These are phyloP conservation scores for Diplogelasinospora grovesii DNA, from an alignment of 495 filamentous ascomycete genomes.

Conservation along the genomic window DNA sequence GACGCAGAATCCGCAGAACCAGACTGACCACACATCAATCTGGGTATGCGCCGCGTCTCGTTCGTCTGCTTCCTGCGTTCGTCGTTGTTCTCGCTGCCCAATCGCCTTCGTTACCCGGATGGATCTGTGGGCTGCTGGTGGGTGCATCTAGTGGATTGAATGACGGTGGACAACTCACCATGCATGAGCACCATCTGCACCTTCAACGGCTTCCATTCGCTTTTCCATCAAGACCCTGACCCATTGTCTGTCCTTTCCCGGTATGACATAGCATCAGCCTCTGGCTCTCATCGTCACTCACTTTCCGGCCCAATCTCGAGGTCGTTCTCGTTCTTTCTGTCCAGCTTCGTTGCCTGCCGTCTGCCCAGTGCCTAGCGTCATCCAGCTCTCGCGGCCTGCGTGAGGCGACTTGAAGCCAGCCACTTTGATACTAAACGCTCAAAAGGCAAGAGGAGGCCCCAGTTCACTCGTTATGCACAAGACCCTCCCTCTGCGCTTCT, in stretches of 20 bases:
- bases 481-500: slow-evolving; percentile 18
- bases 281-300: neutral
- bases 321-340: neutral
- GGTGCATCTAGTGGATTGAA: slow-evolving; percentile 20
- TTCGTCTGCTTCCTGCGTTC: neutral
- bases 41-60: neutral
- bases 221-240: slow-evolving; percentile 8
- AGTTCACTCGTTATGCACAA: slow-evolving; percentile 25
- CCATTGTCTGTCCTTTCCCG: slow-evolving; percentile 10
- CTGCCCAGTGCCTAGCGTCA: neutral
- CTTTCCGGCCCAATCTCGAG: slow-evolving; percentile 3
- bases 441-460: slow-evolving; percentile 5
- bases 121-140: slow-evolving; percentile 1
- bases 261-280: slow-evolving; percentile 15
- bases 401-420: slow-evolving; percentile 1
- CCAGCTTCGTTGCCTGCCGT: neutral
- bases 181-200: slow-evolving; percentile 38
- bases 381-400: no score
- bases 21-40: neutral
- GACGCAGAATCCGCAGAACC: no score
- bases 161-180: slow-evolving; percentile 43
- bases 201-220: slow-evolving; percentile 34
- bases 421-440: no score
- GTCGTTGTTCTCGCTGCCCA: neutral
- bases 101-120: neutral